Base-by-base conservation (phyloP, 305 asterid genomes). In the Rubia tinctorum region DNA sequence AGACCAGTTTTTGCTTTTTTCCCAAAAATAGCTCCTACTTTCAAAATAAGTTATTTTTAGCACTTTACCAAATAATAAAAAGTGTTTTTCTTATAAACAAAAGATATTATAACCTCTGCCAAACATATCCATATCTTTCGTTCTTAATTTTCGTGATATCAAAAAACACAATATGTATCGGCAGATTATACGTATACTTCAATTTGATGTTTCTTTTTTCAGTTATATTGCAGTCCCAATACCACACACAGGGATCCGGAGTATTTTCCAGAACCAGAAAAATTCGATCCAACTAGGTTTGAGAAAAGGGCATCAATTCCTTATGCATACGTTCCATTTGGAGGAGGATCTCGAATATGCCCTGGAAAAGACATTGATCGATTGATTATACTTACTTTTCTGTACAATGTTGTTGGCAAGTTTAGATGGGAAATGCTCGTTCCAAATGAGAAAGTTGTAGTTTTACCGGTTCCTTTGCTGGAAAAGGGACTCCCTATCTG, bases 321-420 rank as follows among this genome's bases (percentile, higher is more conserved):
- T 1, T 68, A 20, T 44, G 40, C 60, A 68, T 68, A n/a, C n/a
- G 72, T 68, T 45, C 72, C 72, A 39, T 68, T 68, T 42, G 72
- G 72, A 45, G 72, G 72, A 15, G 72, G 72, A 17, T 27, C 72
- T 10, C 60, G 72, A 18, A 40, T 68, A 51, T 68, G 72, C 27
- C 72, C 72, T 1, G 72, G 39, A 68, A 68, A 42, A 27, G 51
- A 68, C 23, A 22, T 42, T 23, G 56, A 60, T 0, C 34, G 59
- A 45, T 4, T 68, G 27, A 17, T 51, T 9, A n/a, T 68, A n/a
- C 72, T 68, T 2, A 12, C 53, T 7, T 68, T 68, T 15, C 5
- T 68, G 18, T 51, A 68, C 56, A 68, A 68, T 20, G 14, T 68
- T 4, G 72, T 45, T 11, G 47, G 39, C 7, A 68, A 44, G 56